phyloP scores from a whole-genome alignment of 495 filamentous ascomycete species.

The Aspergillus nanangensis region DNA sequence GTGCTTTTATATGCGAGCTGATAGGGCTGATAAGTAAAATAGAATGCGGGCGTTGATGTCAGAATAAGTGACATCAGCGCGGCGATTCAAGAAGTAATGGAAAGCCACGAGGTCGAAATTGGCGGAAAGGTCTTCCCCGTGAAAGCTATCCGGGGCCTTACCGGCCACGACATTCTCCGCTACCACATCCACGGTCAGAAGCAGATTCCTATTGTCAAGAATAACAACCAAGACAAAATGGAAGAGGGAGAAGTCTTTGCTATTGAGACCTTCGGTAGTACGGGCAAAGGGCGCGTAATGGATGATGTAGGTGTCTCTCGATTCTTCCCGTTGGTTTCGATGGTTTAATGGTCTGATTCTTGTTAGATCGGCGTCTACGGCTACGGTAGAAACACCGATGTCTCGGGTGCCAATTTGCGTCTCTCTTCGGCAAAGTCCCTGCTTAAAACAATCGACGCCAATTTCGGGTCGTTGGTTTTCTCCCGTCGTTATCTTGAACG shows the following conservation, averaged over 20 bases:
- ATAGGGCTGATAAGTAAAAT: conserved; percentile 7
- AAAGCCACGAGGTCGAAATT: conserved; percentile 61
- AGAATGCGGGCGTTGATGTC: conserved; percentile 59
- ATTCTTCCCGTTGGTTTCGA: no score
- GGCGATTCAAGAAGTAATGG: conserved; percentile 64
- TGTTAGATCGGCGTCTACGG: conserved; percentile 32
- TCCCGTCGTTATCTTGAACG: conserved; percentile 61
- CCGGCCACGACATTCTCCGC: conserved; percentile 55
- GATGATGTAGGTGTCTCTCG: conserved; percentile 39
- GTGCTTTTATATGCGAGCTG: neutral
- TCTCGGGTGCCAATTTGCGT: conserved; percentile 43
- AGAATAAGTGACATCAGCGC: conserved; percentile 57
- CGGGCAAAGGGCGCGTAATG: conserved; percentile 44
- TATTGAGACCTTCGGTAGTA: conserved; percentile 62
- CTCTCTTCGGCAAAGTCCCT: conserved; percentile 55
- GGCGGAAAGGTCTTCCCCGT: conserved; percentile 51
- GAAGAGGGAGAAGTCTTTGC: conserved; percentile 63
- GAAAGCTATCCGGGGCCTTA: conserved; percentile 53
- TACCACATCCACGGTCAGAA: conserved; percentile 61
- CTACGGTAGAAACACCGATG: conserved; percentile 50
- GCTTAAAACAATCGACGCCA: conserved; percentile 57
- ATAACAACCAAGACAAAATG: conserved; percentile 56
- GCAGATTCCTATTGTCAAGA: conserved; percentile 58
- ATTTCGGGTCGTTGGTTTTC: conserved; percentile 61
- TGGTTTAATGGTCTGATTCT: neutral